Evolutionary conservation across 2,329 filamentous ascomycete species (phyloP), one percentile per base, ranked within the genome.

Genomic region (Cercospora janseana): DNA sequence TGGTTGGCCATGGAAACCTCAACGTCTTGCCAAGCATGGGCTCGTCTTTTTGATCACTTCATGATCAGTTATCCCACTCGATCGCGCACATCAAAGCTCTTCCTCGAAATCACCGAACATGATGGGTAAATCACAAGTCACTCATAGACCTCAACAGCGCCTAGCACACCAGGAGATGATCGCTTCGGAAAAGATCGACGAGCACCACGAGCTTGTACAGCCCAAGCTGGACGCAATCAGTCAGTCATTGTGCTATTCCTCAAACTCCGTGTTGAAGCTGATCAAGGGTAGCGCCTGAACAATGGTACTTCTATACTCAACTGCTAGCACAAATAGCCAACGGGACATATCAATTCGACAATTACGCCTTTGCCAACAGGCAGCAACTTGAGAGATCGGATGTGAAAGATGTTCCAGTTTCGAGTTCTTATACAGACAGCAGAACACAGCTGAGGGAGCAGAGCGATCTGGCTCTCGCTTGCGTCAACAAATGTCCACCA

Each of bases 1-100:
- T 40, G 35, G 35, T 40, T 40, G 35, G 35, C 35, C 35, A 23
- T 40, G 21, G 35, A 40, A 40, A 40, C 35, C 35, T n/a, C 35
- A 40, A 40, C 35, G n/a, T 24, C 35, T 26, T 40, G 20, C 20
- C 12, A 23, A 24, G 10, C 9, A 3, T 10, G 20, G 26, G 15
- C 12, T 23, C 35, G 23, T 40, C 35, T 40, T 26, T n/a, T 24
- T 23, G 16, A 13, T 40, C 20, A 13, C 5, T 40, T 15, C 35
- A n/a, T 24, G 13, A 18, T 24, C 35, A 24, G 20, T 7, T 13
- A n/a, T 26, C 6, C 21, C 35, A 40, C 12, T 40, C 35, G n/a
- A 40, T n/a, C 35, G 23, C 26, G 15, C 13, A 24, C 21, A 40
- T 40, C 20, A 40, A 13, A 15, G 16, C n/a, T 10, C 21, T 23